phyloP scores from a whole-genome alignment of 1,284 basidiomycete species.

The Butyriboletus appendiculatus region DNA sequence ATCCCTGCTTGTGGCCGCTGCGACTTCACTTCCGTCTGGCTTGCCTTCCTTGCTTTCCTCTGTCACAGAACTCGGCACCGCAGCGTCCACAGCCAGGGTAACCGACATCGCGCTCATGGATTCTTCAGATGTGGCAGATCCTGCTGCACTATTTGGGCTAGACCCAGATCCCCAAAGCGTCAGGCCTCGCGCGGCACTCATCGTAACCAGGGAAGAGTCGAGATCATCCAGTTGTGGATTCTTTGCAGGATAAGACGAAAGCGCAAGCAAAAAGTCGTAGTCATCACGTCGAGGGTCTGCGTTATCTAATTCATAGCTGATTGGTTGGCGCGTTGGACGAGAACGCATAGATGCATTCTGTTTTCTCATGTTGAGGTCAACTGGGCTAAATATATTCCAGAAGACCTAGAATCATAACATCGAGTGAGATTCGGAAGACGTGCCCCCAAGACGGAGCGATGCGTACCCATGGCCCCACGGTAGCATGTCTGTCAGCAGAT shows the following conservation, averaged over 20 bases:
- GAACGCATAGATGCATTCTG: conserved; percentile 38
- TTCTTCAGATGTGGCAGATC: conserved; percentile 2
- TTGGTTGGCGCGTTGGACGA: conserved; percentile 21
- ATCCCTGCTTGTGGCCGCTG: background rate
- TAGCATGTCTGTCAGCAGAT: conserved; percentile 47
- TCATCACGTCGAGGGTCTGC: conserved; percentile 31
- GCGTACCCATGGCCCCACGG: conserved; percentile 56
- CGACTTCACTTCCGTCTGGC: background rate
- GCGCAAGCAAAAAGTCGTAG: conserved; percentile 48
- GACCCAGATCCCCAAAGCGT: conserved; percentile 39
- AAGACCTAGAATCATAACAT: conserved; percentile 39
- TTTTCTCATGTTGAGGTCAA: conserved; percentile 36
- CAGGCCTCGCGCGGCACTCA: conserved; percentile 43
- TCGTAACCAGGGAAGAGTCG: conserved; percentile 42
- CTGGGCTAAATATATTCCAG: conserved; percentile 46
- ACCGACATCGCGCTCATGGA: background rate
- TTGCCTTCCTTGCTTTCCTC: background rate
- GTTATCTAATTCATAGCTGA: conserved; percentile 12
- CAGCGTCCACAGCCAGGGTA: background rate
- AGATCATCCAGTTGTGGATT: conserved; percentile 41
- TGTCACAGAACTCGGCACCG: background rate
- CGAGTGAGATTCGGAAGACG: conserved; percentile 4
- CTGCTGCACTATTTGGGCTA: background rate
- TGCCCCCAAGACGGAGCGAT: background rate
- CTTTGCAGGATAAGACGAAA: conserved; percentile 40